Base-by-base conservation (phyloP, 1,284 basidiomycete genomes). In the Retiboletus fuscus region DNA sequence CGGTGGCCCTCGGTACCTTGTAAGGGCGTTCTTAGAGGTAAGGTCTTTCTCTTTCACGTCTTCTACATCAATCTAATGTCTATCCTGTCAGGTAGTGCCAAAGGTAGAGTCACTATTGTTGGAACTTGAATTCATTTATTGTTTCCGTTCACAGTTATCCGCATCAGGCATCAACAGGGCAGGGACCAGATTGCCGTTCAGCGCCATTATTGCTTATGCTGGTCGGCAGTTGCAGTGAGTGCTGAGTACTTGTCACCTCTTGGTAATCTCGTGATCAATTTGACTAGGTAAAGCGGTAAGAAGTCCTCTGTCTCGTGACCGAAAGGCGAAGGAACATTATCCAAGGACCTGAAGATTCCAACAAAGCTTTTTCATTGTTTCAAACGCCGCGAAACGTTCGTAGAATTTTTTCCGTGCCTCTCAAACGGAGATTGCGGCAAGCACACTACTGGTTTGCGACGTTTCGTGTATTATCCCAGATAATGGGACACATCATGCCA, bases 1-100 rank as follows among this genome's bases (percentile, higher is more conserved):
- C 63, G 78, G 69, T 46, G 80, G 81, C 2, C 80, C 81, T 43
- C 81, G 79, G 61, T 79, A 81, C 51, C 58, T 79, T 51, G 81
- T 77, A 43, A 72, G 78, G 18, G 78, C 80, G 12, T 64, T 77
- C 55, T 62, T 79, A 20, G 78, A 81, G 61, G 81, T 76, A 30
- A 65, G 57, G 4, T 44, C 20, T 3, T 51, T 53, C 13, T 47
- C 8, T 71, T 63, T 66, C 46, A 2, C 15, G 4, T 28, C 16
- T 41, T 12, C 11, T 4, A 28, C 43, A 2, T 61, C 3, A 1
- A 30, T 20, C 64, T 71, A 6, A 73, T 46, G 22, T 30, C 28
- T 47, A 22, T 61, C 30, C 28, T 39, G n/a, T 44, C 12, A 3
- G 34, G 51, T 5, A 28, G 62, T 53, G 30, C 41, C 28, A 26